Percentiles rank a stretch among this genome's conserved stretches.
Evolutionary conservation across 805 yeast genomes (phyloP).

Genomic region (Sugiyamaella marilandica): DNA sequence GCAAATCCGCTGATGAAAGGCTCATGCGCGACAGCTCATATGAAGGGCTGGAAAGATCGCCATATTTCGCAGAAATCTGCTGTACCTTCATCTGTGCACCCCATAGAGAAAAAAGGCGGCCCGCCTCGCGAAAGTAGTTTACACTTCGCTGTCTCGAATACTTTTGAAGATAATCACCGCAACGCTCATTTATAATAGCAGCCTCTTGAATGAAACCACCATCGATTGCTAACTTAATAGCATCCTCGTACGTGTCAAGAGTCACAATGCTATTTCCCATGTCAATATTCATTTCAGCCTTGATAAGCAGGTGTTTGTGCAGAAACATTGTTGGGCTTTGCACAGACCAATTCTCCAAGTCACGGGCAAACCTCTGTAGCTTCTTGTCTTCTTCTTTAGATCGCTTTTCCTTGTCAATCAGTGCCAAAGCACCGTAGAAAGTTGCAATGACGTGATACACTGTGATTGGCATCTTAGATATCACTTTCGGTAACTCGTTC

Average conservation of each 20-base stretch:
- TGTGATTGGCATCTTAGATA: constrained; percentile 21
- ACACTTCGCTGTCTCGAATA: constrained; percentile 38
- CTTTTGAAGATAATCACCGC: constrained; percentile 32
- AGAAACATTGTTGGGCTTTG: constrained; percentile 38
- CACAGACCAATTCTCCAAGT: constrained; percentile 35
- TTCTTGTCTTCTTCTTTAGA: constrained; percentile 24
- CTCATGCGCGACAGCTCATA: constrained; percentile 28
- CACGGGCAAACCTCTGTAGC: constrained; percentile 24
- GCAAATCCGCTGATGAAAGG: constrained; percentile 30
- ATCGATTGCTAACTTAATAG: constrained; percentile 38
- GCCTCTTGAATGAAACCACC: constrained; percentile 35
- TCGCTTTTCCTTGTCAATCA: constrained; percentile 25
- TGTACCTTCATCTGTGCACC: constrained; percentile 23
- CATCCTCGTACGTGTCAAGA: constrained; percentile 43
- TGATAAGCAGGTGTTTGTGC: constrained; percentile 35
- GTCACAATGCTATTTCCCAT: constrained; percentile 34
- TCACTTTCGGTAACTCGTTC: constrained; percentile 20
- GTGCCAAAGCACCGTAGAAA: constrained; percentile 26
- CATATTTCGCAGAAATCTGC: constrained; percentile 27
- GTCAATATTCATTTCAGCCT: constrained; percentile 33
- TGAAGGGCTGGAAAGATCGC: constrained; percentile 30
- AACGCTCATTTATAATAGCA: constrained; percentile 39
- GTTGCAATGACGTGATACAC: constrained; percentile 24
- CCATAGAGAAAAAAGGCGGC: constrained; percentile 22
- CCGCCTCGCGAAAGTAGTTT: constrained; percentile 37